phyloP scores from a whole-genome alignment of 176 grass and related monocot genomes.

The Avena eriantha region DNA sequence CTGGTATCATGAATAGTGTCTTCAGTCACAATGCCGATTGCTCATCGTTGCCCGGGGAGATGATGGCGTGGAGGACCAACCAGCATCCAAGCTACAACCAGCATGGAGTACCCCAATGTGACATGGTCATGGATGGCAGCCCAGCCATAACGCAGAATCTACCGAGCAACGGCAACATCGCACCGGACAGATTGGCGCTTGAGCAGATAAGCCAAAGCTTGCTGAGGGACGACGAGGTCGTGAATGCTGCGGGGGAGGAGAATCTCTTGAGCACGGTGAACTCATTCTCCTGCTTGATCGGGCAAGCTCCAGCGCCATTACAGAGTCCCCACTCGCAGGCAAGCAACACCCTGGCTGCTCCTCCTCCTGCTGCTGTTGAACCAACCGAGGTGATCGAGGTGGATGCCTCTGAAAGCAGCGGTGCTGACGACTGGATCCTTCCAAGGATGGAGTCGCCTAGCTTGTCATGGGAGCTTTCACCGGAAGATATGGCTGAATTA shows the following conservation, averaged over 20 bases:
- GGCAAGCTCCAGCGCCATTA: not conserved
- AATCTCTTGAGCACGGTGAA: not conserved
- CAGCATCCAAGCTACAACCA: not conserved
- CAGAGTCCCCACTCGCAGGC: not conserved
- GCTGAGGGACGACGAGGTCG: not conserved
- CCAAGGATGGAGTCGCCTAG: not conserved
- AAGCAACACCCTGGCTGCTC: not conserved
- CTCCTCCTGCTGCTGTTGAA: conserved; percentile 11
- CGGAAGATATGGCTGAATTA: not conserved
- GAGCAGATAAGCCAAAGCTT: conserved; percentile 4
- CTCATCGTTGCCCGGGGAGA: not conserved
- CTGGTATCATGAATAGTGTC: not conserved
- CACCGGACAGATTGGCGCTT: not conserved
- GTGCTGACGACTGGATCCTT: not conserved
- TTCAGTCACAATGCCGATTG: not conserved
- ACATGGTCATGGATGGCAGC: not conserved
- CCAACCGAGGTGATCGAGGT: not conserved
- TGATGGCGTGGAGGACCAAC: not conserved
- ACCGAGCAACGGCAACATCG: not conserved
- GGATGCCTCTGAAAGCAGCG: not conserved
- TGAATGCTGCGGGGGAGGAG: not conserved
- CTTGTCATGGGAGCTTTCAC: not conserved
- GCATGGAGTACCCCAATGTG: not conserved
- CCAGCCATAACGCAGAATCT: not conserved
- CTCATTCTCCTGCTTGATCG: not conserved